Conservation (phyloP, 306 rosid genomes). For the Inga leiocalycina region DNA sequence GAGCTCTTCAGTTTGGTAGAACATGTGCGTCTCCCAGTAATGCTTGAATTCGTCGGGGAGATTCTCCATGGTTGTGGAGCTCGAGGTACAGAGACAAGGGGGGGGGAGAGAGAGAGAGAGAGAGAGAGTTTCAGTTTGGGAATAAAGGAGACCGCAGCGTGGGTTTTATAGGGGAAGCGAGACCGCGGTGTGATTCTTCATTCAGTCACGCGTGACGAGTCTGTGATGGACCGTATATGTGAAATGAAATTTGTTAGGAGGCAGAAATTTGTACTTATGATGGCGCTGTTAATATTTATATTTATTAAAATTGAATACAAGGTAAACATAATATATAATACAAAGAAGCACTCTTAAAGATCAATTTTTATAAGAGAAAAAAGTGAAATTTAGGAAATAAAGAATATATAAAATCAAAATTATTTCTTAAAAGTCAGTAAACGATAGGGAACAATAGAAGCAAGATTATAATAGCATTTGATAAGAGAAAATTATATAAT, state of each 20-base stretch:
- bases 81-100: background rate
- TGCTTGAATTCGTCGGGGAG: slow-evolving; percentile 49
- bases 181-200: background rate
- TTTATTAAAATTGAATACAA: too few relatives aligned
- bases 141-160: background rate
- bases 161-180: slow-evolving; percentile 2
- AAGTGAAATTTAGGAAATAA: background rate
- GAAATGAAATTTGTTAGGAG: background rate
- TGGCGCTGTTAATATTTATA: too few relatives aligned
- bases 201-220: slow-evolving; percentile 18
- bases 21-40: slow-evolving; percentile 59
- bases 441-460: too few relatives aligned
- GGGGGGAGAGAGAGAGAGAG: background rate
- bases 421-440: too few relatives aligned
- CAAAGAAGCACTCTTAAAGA: too few relatives aligned
- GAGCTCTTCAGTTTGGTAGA: slow-evolving; percentile 55
- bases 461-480: too few relatives aligned
- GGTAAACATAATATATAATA: background rate
- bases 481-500: too few relatives aligned
- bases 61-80: slow-evolving; percentile 48
- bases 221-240: background rate
- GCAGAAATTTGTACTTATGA: background rate
- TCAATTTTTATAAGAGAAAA: background rate
- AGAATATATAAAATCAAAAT: too few relatives aligned
- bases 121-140: background rate